Base-by-base conservation (phyloP, 306 rosid genomes). In the Lablab purpureus region DNA sequence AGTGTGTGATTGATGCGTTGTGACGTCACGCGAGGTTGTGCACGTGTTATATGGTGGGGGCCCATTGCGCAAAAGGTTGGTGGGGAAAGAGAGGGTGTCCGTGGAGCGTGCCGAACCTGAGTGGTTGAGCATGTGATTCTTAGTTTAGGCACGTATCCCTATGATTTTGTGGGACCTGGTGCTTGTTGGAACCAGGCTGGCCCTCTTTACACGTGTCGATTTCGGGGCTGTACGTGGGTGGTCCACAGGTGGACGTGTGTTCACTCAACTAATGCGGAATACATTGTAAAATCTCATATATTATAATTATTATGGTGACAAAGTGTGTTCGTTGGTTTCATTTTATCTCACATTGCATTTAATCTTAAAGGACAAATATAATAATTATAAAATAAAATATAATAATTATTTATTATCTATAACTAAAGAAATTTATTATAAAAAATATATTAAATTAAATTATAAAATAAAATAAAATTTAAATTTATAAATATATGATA, bases 141-240 rank as follows among this genome's bases (percentile, higher is more conserved):
- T 1, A 41, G 47, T 67, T 32, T 15, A 11, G 80, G 84, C 90
- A 88, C 87, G 85, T 90, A 90, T 81, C 68, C 76, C 84, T 28
- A 54, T 73, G 81, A 76, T 67, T 49, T 36, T 41, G 62, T 67
- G 90, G 85, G 85, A n/a, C 51, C 70, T 62, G 7, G n/a, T 32
- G 9, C 0, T 51, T 14, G 59, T 32, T 58, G 85, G 55, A 75
- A 68, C 73, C 27, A 25, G 47, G 3, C 28, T 81, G 81, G 71
- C 66, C 30, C 58, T 9, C 5, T 15, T 21, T 75, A 76, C 74
- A 76, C 74, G 78, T 76, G 82, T 82, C 82, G 7, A 14, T 6
- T 27, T 0, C 12, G 3, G 13, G 0, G 10, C 21, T 49, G 7
- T 25, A 37, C 17, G 18, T 56, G 60, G 69, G 47, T 75, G 86